Base-by-base conservation (phyloP, 495 filamentous ascomycete species). In the Margaritispora aquatica region DNA sequence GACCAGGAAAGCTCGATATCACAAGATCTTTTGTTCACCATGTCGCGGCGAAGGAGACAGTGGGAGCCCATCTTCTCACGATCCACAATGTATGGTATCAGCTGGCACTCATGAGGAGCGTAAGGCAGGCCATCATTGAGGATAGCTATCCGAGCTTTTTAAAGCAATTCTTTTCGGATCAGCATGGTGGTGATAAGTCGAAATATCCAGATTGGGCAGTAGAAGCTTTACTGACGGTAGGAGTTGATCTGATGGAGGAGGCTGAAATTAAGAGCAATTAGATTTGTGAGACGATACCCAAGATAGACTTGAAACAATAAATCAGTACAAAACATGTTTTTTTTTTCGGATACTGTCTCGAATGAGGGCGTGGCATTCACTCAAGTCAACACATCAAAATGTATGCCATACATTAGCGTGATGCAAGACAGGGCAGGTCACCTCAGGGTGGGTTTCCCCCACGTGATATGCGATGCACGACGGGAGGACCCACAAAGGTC, bases 11-110 rank as follows among this genome's bases (percentile, higher is more conserved):
- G 0, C 75, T 97, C 54, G 92, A 90, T 15, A 82, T 97, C 58
- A 95, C 94, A 19, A 80, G 86, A 51, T 90, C 95, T 4, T 97
- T 89, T 70, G 87, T 97, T 27, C 84, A 97, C 68, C 94, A 99
- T 72, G 79, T 96, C 51, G 85, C 90, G 0, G 86, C 86, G 1
- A 99, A 99, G 70, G 94, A 97, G 75, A 97, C 94, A 7, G 94
- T 88, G 0, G 93, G 92, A 11, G 94, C 95, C 20, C 94, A 99
- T 77, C 73, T 99, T 71, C 74, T 98, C 31, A 95, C 91, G 0
- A 87, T 96, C 63, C 94, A 99, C 72, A 97, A 99, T 70, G 90
- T 97, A 23, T 88, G 90, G 68, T 95, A 93, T 66, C 81, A 96
- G 62, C 78, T 99, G 26, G 77, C 81, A 49, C 71, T 99, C 62